These are phyloP conservation scores for Onygena corvina DNA, from an alignment of 2,329 filamentous ascomycete genomes.

Conservation along the genomic window DNA sequence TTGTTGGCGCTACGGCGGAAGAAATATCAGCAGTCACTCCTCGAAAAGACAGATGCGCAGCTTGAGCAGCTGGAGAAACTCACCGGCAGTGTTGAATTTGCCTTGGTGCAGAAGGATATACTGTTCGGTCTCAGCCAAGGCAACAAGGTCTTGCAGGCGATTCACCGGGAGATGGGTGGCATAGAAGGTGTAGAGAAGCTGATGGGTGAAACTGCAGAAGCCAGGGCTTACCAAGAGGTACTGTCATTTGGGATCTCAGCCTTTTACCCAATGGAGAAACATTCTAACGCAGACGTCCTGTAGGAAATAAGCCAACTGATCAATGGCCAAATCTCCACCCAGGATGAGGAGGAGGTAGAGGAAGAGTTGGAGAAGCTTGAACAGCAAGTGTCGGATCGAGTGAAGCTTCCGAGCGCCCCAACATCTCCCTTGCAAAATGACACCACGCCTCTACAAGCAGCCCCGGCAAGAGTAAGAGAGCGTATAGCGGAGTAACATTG, in stretches of 20 bases:
- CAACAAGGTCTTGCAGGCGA: conserved; percentile 76
- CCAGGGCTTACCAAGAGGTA: conserved; percentile 80
- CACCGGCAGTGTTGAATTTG: conserved; percentile 84
- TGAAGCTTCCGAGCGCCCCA: conserved; percentile 31
- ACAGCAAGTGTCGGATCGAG: conserved; percentile 41
- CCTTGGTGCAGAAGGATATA: conserved; percentile 92
- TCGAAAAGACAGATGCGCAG: conserved; percentile 81
- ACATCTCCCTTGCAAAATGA: conserved; percentile 23
- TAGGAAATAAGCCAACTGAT: conserved; percentile 91
- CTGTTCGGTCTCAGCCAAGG: conserved; percentile 86
- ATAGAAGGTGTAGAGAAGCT: conserved; percentile 89
- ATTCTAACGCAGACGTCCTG: conserved; percentile 6
- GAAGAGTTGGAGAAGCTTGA: conserved; percentile 81
- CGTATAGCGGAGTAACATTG: conserved; percentile 20
- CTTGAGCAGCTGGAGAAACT: conserved; percentile 87
- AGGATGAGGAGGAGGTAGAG: conserved; percentile 96
- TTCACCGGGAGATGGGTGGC: conserved; percentile 91
- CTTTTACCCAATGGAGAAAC: not conserved
- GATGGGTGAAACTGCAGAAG: conserved; percentile 84
- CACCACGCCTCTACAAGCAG: conserved; percentile 22
- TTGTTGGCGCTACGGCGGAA: conserved; percentile 82
- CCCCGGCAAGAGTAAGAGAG: conserved; percentile 14
- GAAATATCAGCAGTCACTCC: conserved; percentile 88
- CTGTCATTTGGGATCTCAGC: conserved; percentile 18
- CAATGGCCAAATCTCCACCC: conserved; percentile 73